These are phyloP conservation scores for Aspergillus asperescens DNA, from an alignment of 495 filamentous ascomycete genomes.

Conservation along the genomic window DNA sequence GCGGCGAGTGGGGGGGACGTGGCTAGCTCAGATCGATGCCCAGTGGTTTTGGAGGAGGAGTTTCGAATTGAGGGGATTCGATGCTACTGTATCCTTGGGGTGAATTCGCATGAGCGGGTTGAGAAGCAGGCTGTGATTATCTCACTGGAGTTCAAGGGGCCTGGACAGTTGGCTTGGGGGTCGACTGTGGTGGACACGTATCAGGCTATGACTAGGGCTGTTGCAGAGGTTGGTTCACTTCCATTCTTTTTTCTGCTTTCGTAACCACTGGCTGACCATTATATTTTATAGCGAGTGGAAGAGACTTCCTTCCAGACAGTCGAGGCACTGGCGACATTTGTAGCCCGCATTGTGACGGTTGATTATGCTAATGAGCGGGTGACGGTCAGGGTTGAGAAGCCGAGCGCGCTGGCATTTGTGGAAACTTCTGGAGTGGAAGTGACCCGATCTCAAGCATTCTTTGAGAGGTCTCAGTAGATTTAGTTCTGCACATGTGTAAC, in stretches of 20 bases:
- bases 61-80: constrained; percentile 42
- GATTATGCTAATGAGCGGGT: constrained; percentile 48
- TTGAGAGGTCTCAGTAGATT: constrained; percentile 22
- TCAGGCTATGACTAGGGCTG: constrained; percentile 39
- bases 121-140: constrained; percentile 54
- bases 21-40: constrained; percentile 21
- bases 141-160: constrained; percentile 43
- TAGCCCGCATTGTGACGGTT: constrained; percentile 49
- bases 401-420: constrained; percentile 53
- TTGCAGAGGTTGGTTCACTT: constrained; percentile 37
- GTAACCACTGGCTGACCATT: constrained; percentile 7
- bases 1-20: constrained; percentile 9
- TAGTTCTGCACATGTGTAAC: too few relatives aligned
- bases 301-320: constrained; percentile 51
- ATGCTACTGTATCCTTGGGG: constrained; percentile 49
- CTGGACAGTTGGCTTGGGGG: constrained; percentile 37
- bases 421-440: constrained; percentile 53
- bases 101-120: constrained; percentile 53
- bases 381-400: constrained; percentile 53
- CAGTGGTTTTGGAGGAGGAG: constrained; percentile 41
- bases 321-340: constrained; percentile 50
- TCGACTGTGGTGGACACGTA: constrained; percentile 41
- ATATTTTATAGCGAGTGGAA: constrained; percentile 42
- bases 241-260: constrained; percentile 3
- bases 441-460: constrained; percentile 46